These are phyloP conservation scores for Acanthamoeba triangularis DNA, from an alignment of 208 protist genomes.

Conservation along the genomic window DNA sequence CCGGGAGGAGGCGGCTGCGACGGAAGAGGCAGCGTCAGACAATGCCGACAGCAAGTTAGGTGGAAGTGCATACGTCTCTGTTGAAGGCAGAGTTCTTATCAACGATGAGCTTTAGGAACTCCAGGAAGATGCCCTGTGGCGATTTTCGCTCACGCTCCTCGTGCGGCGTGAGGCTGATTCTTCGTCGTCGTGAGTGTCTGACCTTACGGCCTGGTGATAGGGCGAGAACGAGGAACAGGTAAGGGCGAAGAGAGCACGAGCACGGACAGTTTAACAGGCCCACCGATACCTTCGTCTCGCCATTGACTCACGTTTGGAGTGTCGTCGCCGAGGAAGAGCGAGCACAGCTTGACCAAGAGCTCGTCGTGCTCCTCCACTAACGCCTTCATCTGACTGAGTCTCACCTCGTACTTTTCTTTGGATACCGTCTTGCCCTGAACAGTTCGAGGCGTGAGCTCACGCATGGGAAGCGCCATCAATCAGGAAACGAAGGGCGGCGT, in stretches of 20 bases:
- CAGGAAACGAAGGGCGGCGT: background rate
- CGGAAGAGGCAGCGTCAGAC: background rate
- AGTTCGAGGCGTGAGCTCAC: background rate
- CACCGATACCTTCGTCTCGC: background rate
- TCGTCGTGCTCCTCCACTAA: constrained; percentile 11
- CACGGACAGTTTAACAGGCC: background rate
- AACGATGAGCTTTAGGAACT: constrained; percentile 17
- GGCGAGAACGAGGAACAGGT: background rate
- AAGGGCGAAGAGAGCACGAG: background rate
- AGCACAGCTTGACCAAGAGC: constrained; percentile 35
- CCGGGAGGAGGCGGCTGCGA: constrained; percentile 1
- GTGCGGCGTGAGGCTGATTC: background rate
- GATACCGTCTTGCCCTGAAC: background rate
- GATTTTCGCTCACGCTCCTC: constrained; percentile 2
- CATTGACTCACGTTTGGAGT: background rate
- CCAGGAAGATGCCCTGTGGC: background rate
- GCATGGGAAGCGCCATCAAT: background rate
- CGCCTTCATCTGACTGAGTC: background rate
- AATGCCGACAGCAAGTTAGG: background rate
- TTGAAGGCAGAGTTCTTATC: constrained; percentile 26
- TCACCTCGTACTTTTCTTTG: constrained; percentile 6
- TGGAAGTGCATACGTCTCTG: background rate
- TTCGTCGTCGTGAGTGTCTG: background rate
- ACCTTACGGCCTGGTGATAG: background rate
- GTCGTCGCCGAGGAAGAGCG: constrained; percentile 13